Evolutionary conservation across 495 filamentous ascomycete genomes (phyloP).

Genomic region (Lophiotrema nucula): DNA sequence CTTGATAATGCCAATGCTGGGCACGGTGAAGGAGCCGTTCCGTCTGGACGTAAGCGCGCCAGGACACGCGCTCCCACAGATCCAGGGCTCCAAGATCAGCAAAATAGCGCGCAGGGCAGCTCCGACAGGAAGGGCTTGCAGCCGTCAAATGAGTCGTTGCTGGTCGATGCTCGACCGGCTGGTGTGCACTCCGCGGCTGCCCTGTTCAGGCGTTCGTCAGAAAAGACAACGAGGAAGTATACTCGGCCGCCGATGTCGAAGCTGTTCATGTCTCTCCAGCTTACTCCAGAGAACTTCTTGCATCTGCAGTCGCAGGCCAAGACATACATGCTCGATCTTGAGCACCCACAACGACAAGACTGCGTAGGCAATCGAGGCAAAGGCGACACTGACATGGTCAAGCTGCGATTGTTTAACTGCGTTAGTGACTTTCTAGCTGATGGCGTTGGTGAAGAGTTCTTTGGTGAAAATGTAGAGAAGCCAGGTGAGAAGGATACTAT

Average conservation of each 20-base stretch:
- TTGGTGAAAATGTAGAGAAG: conserved; percentile 46
- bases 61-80: conserved; percentile 8
- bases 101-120: background rate
- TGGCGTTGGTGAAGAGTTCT: conserved; percentile 58
- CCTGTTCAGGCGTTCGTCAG: conserved; percentile 55
- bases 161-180: conserved; percentile 48
- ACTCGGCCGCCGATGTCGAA: conserved; percentile 64
- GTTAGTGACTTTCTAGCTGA: conserved; percentile 58
- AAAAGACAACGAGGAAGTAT: conserved; percentile 53
- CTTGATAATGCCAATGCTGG: background rate
- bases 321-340: conserved; percentile 58
- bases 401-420: conserved; percentile 58
- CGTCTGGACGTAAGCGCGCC: conserved; percentile 14
- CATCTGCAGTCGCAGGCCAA: conserved; percentile 61
- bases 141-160: conserved; percentile 34
- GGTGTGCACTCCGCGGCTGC: conserved; percentile 60
- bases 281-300: conserved; percentile 59
- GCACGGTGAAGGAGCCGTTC: background rate
- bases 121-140: background rate
- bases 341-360: conserved; percentile 56
- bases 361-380: conserved; percentile 61
- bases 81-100: conserved; percentile 8
- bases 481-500: conserved; percentile 19
- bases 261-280: conserved; percentile 56
- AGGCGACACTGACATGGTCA: conserved; percentile 61